Evolutionary conservation across 148 eudicot species (phyloP).

Genomic region (Persicaria tinctoria): DNA sequence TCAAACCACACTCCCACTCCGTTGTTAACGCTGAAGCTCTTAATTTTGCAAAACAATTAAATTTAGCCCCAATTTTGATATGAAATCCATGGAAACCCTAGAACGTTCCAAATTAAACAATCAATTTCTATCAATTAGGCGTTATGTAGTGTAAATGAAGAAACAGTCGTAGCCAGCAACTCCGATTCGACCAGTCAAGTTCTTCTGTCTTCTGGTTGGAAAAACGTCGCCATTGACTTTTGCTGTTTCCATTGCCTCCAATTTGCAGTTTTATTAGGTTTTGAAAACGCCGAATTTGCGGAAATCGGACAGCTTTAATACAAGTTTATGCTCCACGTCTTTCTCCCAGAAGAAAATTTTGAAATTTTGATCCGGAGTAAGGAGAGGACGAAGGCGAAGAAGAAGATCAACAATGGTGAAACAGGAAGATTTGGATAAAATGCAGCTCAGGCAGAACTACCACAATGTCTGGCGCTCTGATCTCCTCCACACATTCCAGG

Average conservation of each 20-base stretch:
- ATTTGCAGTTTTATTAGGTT: not conserved
- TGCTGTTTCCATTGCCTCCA: not conserved
- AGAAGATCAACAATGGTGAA: constrained; percentile 31
- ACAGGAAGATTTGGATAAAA: constrained; percentile 50
- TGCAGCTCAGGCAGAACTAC: constrained; percentile 67
- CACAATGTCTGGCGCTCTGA: constrained; percentile 88
- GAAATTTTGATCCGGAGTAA: not conserved
- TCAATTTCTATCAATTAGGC: no score
- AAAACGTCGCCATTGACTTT: not conserved
- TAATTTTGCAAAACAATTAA: no score
- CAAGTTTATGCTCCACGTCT: constrained; percentile 4
- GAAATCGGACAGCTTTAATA: constrained; percentile 1
- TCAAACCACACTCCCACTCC: no score
- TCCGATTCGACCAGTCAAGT: not conserved
- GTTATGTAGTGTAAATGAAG: not conserved
- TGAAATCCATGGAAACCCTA: no score
- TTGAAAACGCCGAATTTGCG: not conserved
- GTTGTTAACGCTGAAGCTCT: no score
- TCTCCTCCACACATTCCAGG: constrained; percentile 45
- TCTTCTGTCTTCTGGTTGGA: not conserved
- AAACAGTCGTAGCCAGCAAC: not conserved
- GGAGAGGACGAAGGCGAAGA: not conserved
- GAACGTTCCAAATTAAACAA: no score
- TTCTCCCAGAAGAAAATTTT: not conserved
- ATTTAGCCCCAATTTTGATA: no score